A percentile compares a stretch with the other conserved stretches of the same genome.
phyloP scores from a whole-genome alignment of 106 monocot genomes.

The Dendrobium officinale region DNA sequence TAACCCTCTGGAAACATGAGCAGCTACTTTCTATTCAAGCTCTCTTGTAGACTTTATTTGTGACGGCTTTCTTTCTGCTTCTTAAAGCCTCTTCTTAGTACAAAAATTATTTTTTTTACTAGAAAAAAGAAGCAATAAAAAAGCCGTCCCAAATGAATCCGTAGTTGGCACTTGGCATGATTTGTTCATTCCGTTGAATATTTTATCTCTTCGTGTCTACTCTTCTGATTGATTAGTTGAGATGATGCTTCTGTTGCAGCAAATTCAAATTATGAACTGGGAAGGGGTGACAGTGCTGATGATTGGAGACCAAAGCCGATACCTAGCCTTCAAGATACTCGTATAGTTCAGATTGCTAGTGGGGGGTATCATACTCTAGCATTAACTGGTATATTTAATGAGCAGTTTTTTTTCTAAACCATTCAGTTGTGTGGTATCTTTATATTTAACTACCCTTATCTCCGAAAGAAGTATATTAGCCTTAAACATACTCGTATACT shows the following conservation, averaged over 20 bases:
- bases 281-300: constrained; percentile 66
- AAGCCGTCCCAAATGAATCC: too few relatives aligned
- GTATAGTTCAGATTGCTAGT: constrained; percentile 64
- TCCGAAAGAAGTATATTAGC: not conserved
- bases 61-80: too few relatives aligned
- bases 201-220: not conserved
- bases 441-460: not conserved
- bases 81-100: too few relatives aligned
- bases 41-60: not conserved
- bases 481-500: not conserved
- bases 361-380: constrained; percentile 96
- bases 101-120: too few relatives aligned
- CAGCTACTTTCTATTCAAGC: not conserved
- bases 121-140: too few relatives aligned
- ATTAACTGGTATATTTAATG: constrained; percentile 58
- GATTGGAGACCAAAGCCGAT: constrained; percentile 84
- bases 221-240: not conserved
- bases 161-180: not conserved
- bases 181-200: not conserved
- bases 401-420: not conserved
- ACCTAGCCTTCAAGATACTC: constrained; percentile 41
- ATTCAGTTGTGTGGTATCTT: not conserved
- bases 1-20: not conserved
- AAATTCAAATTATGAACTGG: constrained; percentile 94
- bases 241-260: constrained; percentile 32